These are phyloP conservation scores for Populus hybrid DNA, from an alignment of 441 rosid species.

Conservation along the genomic window DNA sequence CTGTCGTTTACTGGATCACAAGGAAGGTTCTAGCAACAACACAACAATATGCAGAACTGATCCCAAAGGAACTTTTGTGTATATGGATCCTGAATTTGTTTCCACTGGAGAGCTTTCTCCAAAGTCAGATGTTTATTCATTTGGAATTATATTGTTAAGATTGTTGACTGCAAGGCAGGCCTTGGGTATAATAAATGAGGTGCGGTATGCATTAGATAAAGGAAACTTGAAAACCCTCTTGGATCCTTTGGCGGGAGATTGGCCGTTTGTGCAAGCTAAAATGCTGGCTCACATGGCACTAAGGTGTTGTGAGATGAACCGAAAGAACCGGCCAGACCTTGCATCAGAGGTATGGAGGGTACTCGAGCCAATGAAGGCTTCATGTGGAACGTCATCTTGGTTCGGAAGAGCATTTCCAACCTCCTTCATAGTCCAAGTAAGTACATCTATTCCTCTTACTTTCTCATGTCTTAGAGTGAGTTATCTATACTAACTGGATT, in stretches of 20 bases:
- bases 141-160: conserved; percentile 75
- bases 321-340: conserved; percentile 81
- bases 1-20: conserved; percentile 41
- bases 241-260: conserved; percentile 96
- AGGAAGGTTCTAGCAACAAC: conserved; percentile 32
- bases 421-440: conserved; percentile 86
- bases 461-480: neutral
- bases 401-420: conserved; percentile 55
- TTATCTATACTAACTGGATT: neutral
- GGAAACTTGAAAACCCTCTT: conserved; percentile 54
- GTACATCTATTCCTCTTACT: conserved; percentile 10
- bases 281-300: conserved; percentile 78
- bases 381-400: conserved; percentile 75
- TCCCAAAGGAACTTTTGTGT: conserved; percentile 67
- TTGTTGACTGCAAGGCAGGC: conserved; percentile 79
- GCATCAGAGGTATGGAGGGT: conserved; percentile 80
- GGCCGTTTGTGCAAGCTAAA: conserved; percentile 98
- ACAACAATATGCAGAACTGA: conserved; percentile 45
- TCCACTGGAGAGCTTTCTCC: conserved; percentile 77
- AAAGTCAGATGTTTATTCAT: conserved; percentile 86
- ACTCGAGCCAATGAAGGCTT: conserved; percentile 95
- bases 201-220: conserved; percentile 58
- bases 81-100: conserved; percentile 87
- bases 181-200: conserved; percentile 66
- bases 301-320: conserved; percentile 76